These are phyloP conservation scores for Cylindrodendrum hubeiense DNA, from an alignment of 2,329 filamentous ascomycete genomes.

Conservation along the genomic window DNA sequence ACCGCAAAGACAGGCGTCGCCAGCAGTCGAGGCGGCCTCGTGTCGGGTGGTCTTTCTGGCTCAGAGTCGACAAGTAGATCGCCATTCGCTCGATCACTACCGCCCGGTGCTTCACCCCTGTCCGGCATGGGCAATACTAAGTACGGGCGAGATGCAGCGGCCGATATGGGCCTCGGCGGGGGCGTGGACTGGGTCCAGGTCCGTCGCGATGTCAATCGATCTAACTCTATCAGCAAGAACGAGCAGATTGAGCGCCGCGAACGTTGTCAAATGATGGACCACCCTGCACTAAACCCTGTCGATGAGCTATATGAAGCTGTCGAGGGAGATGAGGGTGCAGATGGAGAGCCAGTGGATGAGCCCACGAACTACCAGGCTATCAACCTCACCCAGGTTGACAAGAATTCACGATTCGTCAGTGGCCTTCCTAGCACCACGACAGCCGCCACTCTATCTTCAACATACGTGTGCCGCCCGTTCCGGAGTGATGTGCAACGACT, in stretches of 20 bases:
- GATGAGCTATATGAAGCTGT: constrained; percentile 88
- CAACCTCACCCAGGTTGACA: constrained; percentile 91
- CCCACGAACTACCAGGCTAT: constrained; percentile 84
- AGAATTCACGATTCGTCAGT: constrained; percentile 91
- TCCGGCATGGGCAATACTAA: constrained; percentile 52
- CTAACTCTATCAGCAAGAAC: constrained; percentile 91
- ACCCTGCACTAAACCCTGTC: constrained; percentile 88
- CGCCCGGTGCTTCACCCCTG: constrained; percentile 58
- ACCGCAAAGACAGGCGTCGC: constrained; percentile 95
- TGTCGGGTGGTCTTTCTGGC: constrained; percentile 61
- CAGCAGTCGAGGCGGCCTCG: constrained; percentile 87
- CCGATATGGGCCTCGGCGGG: constrained; percentile 76
- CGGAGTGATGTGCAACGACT: constrained; percentile 93
- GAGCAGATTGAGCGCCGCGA: constrained; percentile 88
- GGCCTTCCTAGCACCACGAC: constrained; percentile 86
- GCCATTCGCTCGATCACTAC: constrained; percentile 56
- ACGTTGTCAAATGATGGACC: constrained; percentile 93
- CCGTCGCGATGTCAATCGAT: constrained; percentile 92
- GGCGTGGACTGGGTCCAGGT: constrained; percentile 96
- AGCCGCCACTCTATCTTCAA: constrained; percentile 85
- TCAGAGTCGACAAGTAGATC: constrained; percentile 57
- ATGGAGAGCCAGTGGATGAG: constrained; percentile 85
- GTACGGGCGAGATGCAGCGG: constrained; percentile 64
- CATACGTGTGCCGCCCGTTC: constrained; percentile 93
- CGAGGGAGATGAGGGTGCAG: constrained; percentile 89